A percentile compares a stretch with the other conserved stretches of the same genome.
phyloP scores from a whole-genome alignment of 345 rosid genomes.

The Mallotus nudiflorus region DNA sequence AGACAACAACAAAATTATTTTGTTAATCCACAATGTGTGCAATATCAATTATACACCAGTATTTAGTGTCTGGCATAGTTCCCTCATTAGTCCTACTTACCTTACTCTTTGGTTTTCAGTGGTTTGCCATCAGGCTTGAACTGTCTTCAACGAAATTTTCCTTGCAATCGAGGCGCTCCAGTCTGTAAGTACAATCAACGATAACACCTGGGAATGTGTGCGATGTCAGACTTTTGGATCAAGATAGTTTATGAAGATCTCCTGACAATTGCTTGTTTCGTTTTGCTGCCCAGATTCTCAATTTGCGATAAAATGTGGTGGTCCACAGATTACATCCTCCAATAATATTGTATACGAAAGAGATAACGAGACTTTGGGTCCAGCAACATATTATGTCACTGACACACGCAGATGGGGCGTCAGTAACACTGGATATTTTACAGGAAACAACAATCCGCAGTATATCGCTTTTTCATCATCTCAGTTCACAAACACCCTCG shows the following conservation, averaged over 20 bases:
- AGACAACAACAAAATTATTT: too few species aligned
- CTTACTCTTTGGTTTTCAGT: slow-evolving; percentile 31
- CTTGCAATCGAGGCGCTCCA: slow-evolving; percentile 56
- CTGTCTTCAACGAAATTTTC: slow-evolving; percentile 70
- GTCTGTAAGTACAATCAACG: slow-evolving; percentile 47
- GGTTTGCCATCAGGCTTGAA: slow-evolving; percentile 47
- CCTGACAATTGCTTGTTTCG: neutral
- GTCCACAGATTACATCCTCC: slow-evolving; percentile 47
- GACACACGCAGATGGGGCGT: slow-evolving; percentile 45
- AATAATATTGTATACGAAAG: slow-evolving; percentile 41
- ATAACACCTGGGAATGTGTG: neutral
- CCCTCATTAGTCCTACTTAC: neutral
- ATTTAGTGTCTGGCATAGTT: neutral
- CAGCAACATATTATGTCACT: slow-evolving; percentile 55
- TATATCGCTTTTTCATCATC: slow-evolving; percentile 29
- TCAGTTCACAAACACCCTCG: slow-evolving; percentile 40
- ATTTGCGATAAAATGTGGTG: slow-evolving; percentile 66
- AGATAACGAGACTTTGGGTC: slow-evolving; percentile 53
- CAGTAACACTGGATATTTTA: slow-evolving; percentile 44
- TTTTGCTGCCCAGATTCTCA: slow-evolving; percentile 40
- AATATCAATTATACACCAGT: neutral
- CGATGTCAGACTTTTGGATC: neutral
- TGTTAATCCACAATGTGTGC: too few species aligned
- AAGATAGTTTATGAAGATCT: neutral
- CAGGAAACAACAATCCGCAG: slow-evolving; percentile 31